phyloP scores from a whole-genome alignment of 2,329 filamentous ascomycete genomes.

The Neofusicoccum umdonicola region DNA sequence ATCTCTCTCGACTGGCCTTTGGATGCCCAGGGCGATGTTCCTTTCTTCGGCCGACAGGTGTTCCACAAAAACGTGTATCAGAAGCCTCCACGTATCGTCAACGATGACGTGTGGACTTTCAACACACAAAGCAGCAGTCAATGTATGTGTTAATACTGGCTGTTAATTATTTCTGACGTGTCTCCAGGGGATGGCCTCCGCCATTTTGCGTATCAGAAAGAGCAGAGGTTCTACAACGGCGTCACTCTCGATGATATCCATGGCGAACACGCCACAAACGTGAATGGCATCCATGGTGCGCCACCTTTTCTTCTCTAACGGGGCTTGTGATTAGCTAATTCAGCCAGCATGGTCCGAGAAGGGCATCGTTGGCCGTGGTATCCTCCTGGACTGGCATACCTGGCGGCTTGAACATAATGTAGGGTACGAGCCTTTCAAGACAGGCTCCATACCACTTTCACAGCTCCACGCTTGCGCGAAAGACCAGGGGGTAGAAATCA shows the following conservation, averaged over 20 bases:
- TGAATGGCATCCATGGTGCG: constrained; percentile 22
- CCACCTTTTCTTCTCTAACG: not conserved
- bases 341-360: constrained; percentile 47
- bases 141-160: not conserved
- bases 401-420: constrained; percentile 22
- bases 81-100: constrained; percentile 20
- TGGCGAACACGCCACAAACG: constrained; percentile 19
- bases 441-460: constrained; percentile 21
- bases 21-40: constrained; percentile 47
- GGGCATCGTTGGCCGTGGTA: constrained; percentile 57
- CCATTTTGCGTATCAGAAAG: constrained; percentile 32
- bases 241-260: constrained; percentile 29
- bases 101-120: constrained; percentile 32
- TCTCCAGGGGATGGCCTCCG: constrained; percentile 36
- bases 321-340: not conserved
- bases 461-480: constrained; percentile 25
- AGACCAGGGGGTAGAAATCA: constrained; percentile 22
- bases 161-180: not conserved
- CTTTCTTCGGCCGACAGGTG: constrained; percentile 56
- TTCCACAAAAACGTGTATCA: constrained; percentile 43
- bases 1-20: constrained; percentile 62
- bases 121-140: constrained; percentile 33
- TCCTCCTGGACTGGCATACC: constrained; percentile 53
- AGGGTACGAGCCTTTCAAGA: constrained; percentile 26
- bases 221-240: constrained; percentile 32